Evolutionary conservation across 2,329 filamentous ascomycete genomes (phyloP), one percentile per base, ranked within the genome.

Genomic region (Pestalotiopsis sp.): DNA sequence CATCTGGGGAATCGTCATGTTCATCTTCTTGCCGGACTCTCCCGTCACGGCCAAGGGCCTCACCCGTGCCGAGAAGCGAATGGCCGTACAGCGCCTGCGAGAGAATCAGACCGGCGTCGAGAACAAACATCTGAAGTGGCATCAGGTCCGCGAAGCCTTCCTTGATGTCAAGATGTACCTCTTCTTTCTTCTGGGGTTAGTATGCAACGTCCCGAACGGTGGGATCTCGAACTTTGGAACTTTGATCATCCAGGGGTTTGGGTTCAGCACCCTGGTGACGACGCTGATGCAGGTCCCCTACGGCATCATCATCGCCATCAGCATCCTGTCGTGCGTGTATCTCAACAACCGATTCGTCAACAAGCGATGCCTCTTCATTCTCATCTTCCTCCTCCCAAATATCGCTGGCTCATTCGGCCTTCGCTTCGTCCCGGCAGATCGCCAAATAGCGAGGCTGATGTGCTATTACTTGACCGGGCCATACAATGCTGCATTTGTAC

Each of bases 211-310:
- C 2, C 83, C 83, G 0, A 89, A 89, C 67, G 87, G 87, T 3
- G 87, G 87, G 14, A 87, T 89, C 63, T 83, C 82, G 0, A 89
- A 87, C 68, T 90, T 89, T 71, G 86, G 86, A 65, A 89, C 86
- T 0, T 80, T 89, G 63, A 87, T 90, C 64, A 89, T 90, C 71
- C 76, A 87, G 68, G 86, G 86, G 1, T 84, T 87, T 62, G 86
- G 86, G 0, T 89, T 86, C 76, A 81, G 80, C 1, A 84, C 85
- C 0, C 79, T 87, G 6, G 82, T 83, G 1, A 89, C 87, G 4
- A 86, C 86, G 0, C 77, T 89, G 2, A 81, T 89, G 77, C 84
- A 85, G 73, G 82, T 90, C 49, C 82, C 86, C 1, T 73, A 74
- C 67, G 74, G 74, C 1, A 41, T 74, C 11, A 61, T 76, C 14